These are phyloP conservation scores for Corylus heterophylla DNA, from an alignment of 306 rosid genomes.

Conservation along the genomic window DNA sequence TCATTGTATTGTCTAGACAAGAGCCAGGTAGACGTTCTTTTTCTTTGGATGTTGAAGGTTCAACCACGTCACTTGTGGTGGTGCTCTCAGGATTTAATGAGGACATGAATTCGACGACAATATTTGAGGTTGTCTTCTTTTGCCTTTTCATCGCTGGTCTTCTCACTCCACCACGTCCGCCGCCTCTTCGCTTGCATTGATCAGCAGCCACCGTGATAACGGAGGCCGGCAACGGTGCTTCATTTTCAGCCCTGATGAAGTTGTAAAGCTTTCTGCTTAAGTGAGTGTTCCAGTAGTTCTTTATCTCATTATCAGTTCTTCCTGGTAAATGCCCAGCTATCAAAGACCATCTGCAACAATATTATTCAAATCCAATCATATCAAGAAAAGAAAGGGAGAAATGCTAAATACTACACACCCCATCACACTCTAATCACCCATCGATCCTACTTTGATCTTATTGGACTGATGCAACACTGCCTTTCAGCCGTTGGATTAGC, in stretches of 20 bases:
- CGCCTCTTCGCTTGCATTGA: slow-evolving; percentile 24
- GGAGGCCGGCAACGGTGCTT: slow-evolving; percentile 19
- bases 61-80: not conserved
- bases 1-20: slow-evolving; percentile 11
- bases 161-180: slow-evolving; percentile 20
- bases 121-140: slow-evolving; percentile 13
- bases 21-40: slow-evolving; percentile 4
- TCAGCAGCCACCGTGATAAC: slow-evolving; percentile 24
- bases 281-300: slow-evolving; percentile 90
- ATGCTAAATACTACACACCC: too few species aligned
- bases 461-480: too few species aligned
- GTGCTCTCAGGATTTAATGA: not conserved
- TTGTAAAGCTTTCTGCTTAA: slow-evolving; percentile 65
- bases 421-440: too few species aligned
- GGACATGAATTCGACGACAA: not conserved
- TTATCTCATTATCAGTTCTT: slow-evolving; percentile 80
- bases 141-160: slow-evolving; percentile 28
- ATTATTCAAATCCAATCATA: not conserved
- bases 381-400: too few species aligned
- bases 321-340: slow-evolving; percentile 82
- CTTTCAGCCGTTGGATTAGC: too few species aligned
- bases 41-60: slow-evolving; percentile 7
- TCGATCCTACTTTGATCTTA: too few species aligned
- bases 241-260: slow-evolving; percentile 47
- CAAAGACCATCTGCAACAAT: slow-evolving; percentile 72